Conservation (phyloP, 768 basidiomycete species). For the Phlebiopsis flavidoalba region DNA sequence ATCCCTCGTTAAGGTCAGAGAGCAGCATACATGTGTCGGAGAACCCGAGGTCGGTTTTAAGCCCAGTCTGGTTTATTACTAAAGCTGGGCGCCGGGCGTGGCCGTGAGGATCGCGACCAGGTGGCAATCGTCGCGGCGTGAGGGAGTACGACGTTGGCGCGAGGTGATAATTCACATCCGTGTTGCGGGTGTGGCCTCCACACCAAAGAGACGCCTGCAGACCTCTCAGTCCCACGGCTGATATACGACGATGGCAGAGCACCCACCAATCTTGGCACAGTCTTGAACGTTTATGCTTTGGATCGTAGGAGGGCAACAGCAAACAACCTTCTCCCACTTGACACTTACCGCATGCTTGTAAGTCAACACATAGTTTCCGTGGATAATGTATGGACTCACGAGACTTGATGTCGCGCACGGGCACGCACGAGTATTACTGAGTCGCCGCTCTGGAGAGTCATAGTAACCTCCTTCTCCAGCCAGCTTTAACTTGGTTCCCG, state of each 20-base stretch:
- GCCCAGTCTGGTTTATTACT: conserved; percentile 72
- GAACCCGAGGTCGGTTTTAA: too few species aligned
- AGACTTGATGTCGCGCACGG: conserved; percentile 26
- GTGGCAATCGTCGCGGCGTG: conserved; percentile 43
- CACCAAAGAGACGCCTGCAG: conserved; percentile 52
- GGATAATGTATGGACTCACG: conserved; percentile 33
- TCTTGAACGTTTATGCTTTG: conserved; percentile 5
- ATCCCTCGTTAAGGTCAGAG: too few species aligned
- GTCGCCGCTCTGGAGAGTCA: conserved; percentile 53
- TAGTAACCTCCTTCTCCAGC: conserved; percentile 30
- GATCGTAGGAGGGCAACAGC: conserved; percentile 12
- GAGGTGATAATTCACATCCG: conserved; percentile 63
- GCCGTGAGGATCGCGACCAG: conserved; percentile 58
- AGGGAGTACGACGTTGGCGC: conserved; percentile 43
- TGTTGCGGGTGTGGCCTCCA: conserved; percentile 36
- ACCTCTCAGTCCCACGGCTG: not conserved
- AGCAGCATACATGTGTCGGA: too few species aligned
- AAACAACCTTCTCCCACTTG: conserved; percentile 23
- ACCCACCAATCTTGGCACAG: conserved; percentile 45
- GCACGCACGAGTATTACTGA: conserved; percentile 39
- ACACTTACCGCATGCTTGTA: conserved; percentile 13
- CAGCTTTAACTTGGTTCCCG: conserved; percentile 28
- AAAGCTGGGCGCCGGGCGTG: conserved; percentile 47
- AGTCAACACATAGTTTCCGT: not conserved
- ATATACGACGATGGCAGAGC: not conserved